Base-by-base conservation (phyloP, 1,284 basidiomycete genomes). In the Exobasidium cylindrosporum region DNA sequence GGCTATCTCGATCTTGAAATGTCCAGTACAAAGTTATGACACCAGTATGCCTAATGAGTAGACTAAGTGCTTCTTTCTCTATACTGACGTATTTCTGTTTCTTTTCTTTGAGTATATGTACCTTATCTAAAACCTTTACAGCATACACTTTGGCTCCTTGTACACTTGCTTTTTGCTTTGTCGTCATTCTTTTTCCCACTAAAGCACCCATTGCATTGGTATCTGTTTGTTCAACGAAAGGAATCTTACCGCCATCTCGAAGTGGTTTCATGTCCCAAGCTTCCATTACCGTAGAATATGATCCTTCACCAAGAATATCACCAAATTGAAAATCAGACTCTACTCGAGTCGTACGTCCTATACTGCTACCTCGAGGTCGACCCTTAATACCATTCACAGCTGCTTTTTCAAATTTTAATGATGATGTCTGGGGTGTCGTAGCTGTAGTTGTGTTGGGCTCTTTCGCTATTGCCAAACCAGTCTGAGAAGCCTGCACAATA, bases 11-110 rank as follows among this genome's bases (percentile, higher is more conserved):
- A 61, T 79, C 77, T 52, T 79, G 77, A 49, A 79, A 79, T 1
- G 77, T 78, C 72, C 74, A 75, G 31, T 69, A 79, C 2, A 79
- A 67, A 3, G 72, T 78, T 17, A 79, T 68, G 17, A 78, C 70
- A 2, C 77, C 77, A 0, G 73, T 75, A 60, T 69, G 64, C n/a
- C 69, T 64, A 26, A 72, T 69, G 49, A 79, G 63, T 21, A 75
- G 68, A 54, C 75, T 76, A 23, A 79, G 61, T 23, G 77, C 77
- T 57, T 78, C 75, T 61, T 77, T 79, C 57, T 79, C 77, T 43
- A 79, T 67, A 13, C 65, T 53, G 30, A 79, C 77, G 53, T 79
- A 79, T 60, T 78, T 78, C 30, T 78, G 76, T 69, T 79, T 79
- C 54, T 74, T 74, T 57, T 79, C 74, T 61, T 76, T 76, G 46